Conservation (phyloP, 2,329 filamentous ascomycete genomes). For the Colletotrichum sp. region DNA sequence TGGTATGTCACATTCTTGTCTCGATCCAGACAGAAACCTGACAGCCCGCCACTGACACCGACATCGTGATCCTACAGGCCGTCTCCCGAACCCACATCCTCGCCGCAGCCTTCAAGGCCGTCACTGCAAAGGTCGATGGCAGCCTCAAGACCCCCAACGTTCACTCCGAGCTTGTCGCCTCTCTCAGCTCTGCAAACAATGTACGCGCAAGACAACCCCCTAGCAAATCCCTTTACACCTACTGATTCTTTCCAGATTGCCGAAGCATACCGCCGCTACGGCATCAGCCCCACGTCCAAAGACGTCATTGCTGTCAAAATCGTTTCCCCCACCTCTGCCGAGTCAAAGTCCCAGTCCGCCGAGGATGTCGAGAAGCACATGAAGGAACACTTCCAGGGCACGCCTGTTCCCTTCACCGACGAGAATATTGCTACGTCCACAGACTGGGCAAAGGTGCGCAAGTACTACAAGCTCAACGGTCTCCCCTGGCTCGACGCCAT, state of each 20-base stretch:
- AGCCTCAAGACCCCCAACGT: constrained; percentile 81
- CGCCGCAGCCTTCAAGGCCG: constrained; percentile 78
- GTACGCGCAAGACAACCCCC: constrained; percentile 44
- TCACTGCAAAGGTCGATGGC: constrained; percentile 66
- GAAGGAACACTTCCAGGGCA: constrained; percentile 64
- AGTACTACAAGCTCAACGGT: constrained; percentile 84
- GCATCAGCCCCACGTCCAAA: constrained; percentile 74
- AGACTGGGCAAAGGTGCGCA: constrained; percentile 75
- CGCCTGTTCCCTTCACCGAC: constrained; percentile 64
- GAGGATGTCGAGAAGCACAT: constrained; percentile 66
- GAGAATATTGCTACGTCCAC: constrained; percentile 61
- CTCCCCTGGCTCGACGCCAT: constrained; percentile 54
- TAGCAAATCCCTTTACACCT: background rate
- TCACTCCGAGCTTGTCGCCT: constrained; percentile 86
- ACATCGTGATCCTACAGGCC: constrained; percentile 51
- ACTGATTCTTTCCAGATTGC: constrained; percentile 67
- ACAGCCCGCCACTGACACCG: background rate
- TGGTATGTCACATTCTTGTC: constrained; percentile 55
- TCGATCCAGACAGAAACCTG: background rate
- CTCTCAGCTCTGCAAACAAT: constrained; percentile 83
- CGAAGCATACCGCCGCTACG: constrained; percentile 89
- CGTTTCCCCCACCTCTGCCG: constrained; percentile 51
- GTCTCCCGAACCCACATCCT: constrained; percentile 76
- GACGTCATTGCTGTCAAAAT: constrained; percentile 85
- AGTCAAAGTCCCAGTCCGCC: constrained; percentile 47